Conservation (phyloP, 495 filamentous ascomycete species). For the Aspergillus asperescens region DNA sequence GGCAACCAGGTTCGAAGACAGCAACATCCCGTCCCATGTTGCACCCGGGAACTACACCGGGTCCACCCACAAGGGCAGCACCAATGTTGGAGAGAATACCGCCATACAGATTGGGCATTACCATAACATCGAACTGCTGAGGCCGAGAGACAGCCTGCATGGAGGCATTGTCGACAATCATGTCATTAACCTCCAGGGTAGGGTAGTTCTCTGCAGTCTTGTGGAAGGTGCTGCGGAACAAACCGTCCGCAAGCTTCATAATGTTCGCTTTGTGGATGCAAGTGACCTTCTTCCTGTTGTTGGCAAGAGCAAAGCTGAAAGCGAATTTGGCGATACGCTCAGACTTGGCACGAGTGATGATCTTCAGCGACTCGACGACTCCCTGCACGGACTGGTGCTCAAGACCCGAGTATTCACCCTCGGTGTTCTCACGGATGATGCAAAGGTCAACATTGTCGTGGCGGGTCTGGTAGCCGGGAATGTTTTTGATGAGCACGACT, state of each 20-base stretch:
- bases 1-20: constrained; percentile 97
- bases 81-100: constrained; percentile 98
- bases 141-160: constrained; percentile 96
- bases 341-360: constrained; percentile 97
- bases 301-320: constrained; percentile 94
- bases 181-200: constrained; percentile 88
- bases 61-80: constrained; percentile 95
- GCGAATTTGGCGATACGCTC: constrained; percentile 99
- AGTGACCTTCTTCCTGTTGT: constrained; percentile 97
- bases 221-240: constrained; percentile 97
- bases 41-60: constrained; percentile 94
- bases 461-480: constrained; percentile 94
- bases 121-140: constrained; percentile 99
- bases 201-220: constrained; percentile 88
- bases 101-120: constrained; percentile 99
- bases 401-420: constrained; percentile 97
- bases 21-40: constrained; percentile 99
- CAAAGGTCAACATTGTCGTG: constrained; percentile 95
- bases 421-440: constrained; percentile 99
- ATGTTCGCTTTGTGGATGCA: constrained; percentile 99
- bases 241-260: constrained; percentile 98
- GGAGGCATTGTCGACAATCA: constrained; percentile 99
- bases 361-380: constrained; percentile 98
- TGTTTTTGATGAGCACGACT: constrained; percentile 97
- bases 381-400: constrained; percentile 97